A percentile compares a stretch with the other conserved stretches of the same genome.
phyloP scores from a whole-genome alignment of 352 stramenopile genomes.

The Labyrinthula sp. region DNA sequence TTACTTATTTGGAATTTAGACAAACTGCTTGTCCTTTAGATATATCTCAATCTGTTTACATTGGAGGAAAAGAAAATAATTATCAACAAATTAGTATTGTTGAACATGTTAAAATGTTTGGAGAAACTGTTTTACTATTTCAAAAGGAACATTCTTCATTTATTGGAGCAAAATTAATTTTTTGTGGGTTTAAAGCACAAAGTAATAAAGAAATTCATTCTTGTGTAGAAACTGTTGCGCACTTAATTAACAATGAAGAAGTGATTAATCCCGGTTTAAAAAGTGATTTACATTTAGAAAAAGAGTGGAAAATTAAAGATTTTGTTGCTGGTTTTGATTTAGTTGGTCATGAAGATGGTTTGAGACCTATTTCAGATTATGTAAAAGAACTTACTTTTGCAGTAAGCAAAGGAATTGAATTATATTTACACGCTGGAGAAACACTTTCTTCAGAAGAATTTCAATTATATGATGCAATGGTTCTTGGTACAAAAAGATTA shows the following conservation, averaged over 20 bases:
- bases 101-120: conserved; percentile 28
- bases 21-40: conserved; percentile 8
- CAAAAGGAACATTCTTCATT: conserved; percentile 13
- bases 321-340: conserved; percentile 29
- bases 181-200: conserved; percentile 18
- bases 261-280: too few relatives aligned
- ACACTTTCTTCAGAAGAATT: conserved; percentile 14
- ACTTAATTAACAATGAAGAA: conserved; percentile 15
- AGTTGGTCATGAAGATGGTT: conserved; percentile 22
- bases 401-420: conserved; percentile 7
- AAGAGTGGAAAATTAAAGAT: too few relatives aligned
- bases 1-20: conserved; percentile 28
- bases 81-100: conserved; percentile 21
- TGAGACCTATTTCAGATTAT: conserved; percentile 11
- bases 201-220: not conserved
- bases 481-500: conserved; percentile 13
- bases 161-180: conserved; percentile 29
- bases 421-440: conserved; percentile 25
- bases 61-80: conserved; percentile 1
- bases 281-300: too few relatives aligned
- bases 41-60: conserved; percentile 2
- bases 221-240: conserved; percentile 2
- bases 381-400: conserved; percentile 7
- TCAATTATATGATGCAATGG: conserved; percentile 28
- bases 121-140: conserved; percentile 19